Evolutionary conservation across 352 stramenopile genomes (phyloP).

Genomic region (Aphanomyces invadans): DNA sequence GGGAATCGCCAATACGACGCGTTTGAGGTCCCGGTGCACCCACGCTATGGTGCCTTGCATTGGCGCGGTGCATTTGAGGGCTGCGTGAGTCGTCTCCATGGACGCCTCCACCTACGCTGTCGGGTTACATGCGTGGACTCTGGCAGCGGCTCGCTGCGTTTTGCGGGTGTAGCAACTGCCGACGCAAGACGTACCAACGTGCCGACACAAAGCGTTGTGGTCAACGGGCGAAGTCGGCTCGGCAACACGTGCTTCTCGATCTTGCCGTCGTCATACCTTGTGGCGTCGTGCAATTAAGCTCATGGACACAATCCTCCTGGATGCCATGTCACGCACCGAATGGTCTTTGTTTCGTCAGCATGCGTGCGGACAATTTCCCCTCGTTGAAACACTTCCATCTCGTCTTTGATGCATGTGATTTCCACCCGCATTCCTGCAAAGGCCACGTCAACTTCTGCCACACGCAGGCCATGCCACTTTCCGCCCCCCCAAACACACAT

Average conservation of each 20-base stretch:
- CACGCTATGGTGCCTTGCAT: conserved; percentile 5
- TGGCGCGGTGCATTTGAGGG: neutral
- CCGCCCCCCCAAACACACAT: too few relatives aligned
- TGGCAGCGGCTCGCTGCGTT: too few relatives aligned
- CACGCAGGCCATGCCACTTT: too few relatives aligned
- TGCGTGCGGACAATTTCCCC: conserved; percentile 3
- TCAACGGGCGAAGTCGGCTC: neutral
- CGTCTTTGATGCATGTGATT: conserved; percentile 13
- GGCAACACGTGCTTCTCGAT: conserved; percentile 7
- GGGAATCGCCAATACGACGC: neutral
- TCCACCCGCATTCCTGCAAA: neutral
- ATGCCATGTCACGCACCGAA: neutral
- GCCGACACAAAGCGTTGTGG: neutral
- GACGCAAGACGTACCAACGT: neutral
- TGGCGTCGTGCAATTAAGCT: too few relatives aligned
- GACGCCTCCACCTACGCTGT: neutral
- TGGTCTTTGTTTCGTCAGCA: neutral
- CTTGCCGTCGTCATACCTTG: conserved; percentile 4
- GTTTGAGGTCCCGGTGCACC: neutral
- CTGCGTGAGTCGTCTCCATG: neutral
- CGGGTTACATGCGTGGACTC: too few relatives aligned
- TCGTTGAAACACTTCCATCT: neutral
- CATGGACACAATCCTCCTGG: too few relatives aligned
- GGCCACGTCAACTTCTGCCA: neutral
- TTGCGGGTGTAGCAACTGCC: too few relatives aligned